A percentile compares a stretch with the other conserved stretches of the same genome.
Evolutionary conservation across 2,329 filamentous ascomycete genomes (phyloP).

Genomic region (Diaporthe destruens): DNA sequence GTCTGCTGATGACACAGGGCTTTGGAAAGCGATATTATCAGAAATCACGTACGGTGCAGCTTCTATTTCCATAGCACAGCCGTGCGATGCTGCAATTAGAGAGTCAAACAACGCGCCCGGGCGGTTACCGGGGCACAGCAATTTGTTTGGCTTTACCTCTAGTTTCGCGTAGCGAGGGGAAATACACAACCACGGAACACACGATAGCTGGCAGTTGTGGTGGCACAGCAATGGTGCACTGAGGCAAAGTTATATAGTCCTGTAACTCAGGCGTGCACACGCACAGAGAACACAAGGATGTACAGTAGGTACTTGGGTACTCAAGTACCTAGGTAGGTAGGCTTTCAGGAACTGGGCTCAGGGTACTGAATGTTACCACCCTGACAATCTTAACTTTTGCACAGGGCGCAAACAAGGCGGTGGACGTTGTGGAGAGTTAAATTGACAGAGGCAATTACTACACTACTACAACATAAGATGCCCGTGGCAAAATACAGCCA

Average conservation of each 20-base stretch:
- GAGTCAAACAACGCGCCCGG: neutral
- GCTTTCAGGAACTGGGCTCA: neutral
- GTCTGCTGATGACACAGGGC: neutral
- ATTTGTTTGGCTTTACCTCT: neutral
- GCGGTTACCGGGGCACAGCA: neutral
- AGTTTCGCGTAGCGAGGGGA: neutral
- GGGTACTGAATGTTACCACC: slow-evolving; percentile 6
- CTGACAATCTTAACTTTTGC: slow-evolving; percentile 23
- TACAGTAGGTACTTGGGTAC: too few relatives aligned
- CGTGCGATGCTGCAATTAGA: neutral
- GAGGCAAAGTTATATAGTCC: neutral
- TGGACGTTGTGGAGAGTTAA: slow-evolving; percentile 6
- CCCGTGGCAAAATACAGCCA: neutral
- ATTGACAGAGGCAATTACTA: slow-evolving; percentile 16
- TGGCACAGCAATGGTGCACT: neutral
- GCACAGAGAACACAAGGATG: too few relatives aligned
- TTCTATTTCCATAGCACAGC: neutral
- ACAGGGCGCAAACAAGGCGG: neutral
- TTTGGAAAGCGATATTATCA: neutral
- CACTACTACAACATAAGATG: too few relatives aligned
- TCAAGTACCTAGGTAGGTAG: neutral
- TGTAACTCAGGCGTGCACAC: too few relatives aligned
- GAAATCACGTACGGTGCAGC: neutral
- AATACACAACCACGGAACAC: neutral
- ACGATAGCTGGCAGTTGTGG: neutral